Evolutionary conservation across 2,329 filamentous ascomycete species (phyloP).

Genomic region (Aspergillus quadricinctus): DNA sequence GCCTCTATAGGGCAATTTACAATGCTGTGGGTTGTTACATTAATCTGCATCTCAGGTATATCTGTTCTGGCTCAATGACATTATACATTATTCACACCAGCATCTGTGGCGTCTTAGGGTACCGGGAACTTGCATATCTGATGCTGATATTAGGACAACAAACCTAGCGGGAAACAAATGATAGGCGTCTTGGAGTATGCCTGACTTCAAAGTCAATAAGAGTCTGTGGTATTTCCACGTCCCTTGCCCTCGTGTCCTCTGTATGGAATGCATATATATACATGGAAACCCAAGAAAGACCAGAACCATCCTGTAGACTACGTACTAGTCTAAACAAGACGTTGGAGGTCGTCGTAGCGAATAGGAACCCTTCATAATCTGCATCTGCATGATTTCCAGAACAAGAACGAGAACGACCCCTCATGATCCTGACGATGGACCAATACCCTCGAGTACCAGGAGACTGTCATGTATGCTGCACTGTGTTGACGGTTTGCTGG

Average conservation of each 20-base stretch:
- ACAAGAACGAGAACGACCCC: neutral
- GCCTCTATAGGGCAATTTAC: no score
- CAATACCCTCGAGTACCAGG: neutral
- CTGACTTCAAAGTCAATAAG: neutral
- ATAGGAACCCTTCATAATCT: neutral
- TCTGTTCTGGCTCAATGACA: no score
- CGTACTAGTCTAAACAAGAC: no score
- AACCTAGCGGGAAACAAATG: neutral
- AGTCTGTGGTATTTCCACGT: neutral
- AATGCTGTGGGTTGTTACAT: no score
- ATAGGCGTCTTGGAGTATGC: neutral
- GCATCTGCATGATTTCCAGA: neutral
- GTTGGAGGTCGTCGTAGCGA: neutral
- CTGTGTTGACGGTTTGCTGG: neutral
- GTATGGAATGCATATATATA: neutral
- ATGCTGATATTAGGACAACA: neutral
- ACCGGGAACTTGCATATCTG: neutral
- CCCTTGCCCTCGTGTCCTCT: no score
- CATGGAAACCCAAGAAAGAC: neutral
- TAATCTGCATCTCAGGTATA: neutral
- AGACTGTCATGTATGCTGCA: neutral
- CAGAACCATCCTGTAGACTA: neutral
- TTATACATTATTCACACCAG: no score
- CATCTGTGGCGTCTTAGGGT: neutral
- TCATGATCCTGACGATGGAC: neutral